Base-by-base conservation (phyloP, 345 rosid species). In the Eucalyptus pauciflora region DNA sequence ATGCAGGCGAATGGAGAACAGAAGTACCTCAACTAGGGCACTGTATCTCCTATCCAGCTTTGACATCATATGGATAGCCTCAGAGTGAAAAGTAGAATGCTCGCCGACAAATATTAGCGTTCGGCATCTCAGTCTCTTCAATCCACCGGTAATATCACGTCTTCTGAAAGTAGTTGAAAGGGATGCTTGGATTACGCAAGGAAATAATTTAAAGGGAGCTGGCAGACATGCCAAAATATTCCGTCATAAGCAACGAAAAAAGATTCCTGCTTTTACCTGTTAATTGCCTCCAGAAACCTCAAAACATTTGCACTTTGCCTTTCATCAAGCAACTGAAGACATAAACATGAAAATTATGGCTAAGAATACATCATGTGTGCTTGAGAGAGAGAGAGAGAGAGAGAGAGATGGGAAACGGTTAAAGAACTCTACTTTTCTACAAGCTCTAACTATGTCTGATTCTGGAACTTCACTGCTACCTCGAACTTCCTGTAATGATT, bases 31-130 rank as follows among this genome's bases (percentile, higher is more conserved):
- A n/a, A 98, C 99, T 64, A 98, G 92, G 89, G 99, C 99, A 91
- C 97, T 93, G 87, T 92, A 95, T 93, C 98, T 94, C 92, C 93
- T 93, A 90, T 98, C 99, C 93, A 98, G 89, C 91, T 94, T 96
- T 25, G 98, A 95, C 83, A 94, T 94, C 97, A 97, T 93, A 54
- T 94, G 93, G 90, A 98, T 93, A 69, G 99, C 97, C 92, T 98
- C 99, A 0, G 95, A 92, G 91, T 97, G 95, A 91, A 97, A 97
- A n/a, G 98, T 96, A 79, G 99, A 98, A 87, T 93, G 92, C 81
- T 98, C 99, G 69, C 99, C 99, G 1, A 98, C 95, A 86, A 98
- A 98, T 87, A 97, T 93, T 17, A 98, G 96, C 46, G 99, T 96
- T 79, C 97, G 97, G 85, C 99, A 98, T 93, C 90, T 94, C 86